phyloP scores from a whole-genome alignment of 306 rosid species.

The Corylus avellana region DNA sequence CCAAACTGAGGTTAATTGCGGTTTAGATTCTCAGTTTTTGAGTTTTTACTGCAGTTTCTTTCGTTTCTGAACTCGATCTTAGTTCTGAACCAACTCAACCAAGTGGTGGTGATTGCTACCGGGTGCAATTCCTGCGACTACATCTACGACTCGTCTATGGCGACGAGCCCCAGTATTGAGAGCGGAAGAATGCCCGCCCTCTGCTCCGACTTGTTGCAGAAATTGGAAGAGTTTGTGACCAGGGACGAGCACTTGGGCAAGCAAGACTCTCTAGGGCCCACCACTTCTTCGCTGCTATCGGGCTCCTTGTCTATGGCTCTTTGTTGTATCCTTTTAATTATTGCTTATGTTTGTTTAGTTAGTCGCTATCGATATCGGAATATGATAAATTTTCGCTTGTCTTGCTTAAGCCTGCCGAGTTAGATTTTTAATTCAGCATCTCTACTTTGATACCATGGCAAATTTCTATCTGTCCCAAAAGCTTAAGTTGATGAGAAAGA shows the following conservation, averaged over 20 bases:
- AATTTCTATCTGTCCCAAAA: too few species aligned
- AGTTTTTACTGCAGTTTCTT: conserved; percentile 51
- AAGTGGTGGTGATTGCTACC: conserved; percentile 78
- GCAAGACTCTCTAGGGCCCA: conserved; percentile 41
- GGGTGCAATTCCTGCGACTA: conserved; percentile 83
- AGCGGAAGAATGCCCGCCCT: conserved; percentile 71
- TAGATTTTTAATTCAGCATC: too few species aligned
- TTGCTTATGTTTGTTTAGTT: not conserved
- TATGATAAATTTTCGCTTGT: too few species aligned
- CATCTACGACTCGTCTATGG: conserved; percentile 67
- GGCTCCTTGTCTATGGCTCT: conserved; percentile 93
- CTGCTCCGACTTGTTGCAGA: conserved; percentile 63
- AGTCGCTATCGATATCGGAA: too few species aligned
- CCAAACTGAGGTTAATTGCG: not conserved
- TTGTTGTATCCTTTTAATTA: conserved; percentile 73
- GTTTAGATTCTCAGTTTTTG: not conserved
- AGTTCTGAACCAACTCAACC: conserved; percentile 83
- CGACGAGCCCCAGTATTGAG: conserved; percentile 45
- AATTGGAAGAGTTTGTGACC: conserved; percentile 58
- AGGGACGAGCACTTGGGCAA: conserved; percentile 54
- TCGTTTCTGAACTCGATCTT: conserved; percentile 76
- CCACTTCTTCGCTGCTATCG: conserved; percentile 69
- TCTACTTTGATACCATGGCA: not conserved
- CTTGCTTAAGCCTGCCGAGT: too few species aligned
- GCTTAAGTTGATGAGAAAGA: too few species aligned